Base-by-base conservation (phyloP, 2,329 filamentous ascomycete genomes). In the Ophiocordyceps camponoti-rufipedis region DNA sequence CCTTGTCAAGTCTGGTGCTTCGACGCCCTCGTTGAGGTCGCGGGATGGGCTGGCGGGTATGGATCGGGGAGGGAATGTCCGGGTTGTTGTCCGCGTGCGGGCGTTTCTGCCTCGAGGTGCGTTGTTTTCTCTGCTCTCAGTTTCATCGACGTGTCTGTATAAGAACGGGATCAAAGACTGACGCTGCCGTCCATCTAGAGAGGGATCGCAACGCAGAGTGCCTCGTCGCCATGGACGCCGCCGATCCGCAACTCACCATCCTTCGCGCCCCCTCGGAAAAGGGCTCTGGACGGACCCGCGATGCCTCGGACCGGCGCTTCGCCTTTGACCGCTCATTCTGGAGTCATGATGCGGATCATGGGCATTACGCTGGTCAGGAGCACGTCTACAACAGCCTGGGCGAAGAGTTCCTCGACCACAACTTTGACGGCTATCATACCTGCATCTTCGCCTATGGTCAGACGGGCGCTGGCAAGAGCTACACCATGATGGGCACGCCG, bases 371-470 rank as follows among this genome's bases (percentile, higher is more conserved):
- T 4, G 75, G 82, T 49, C 91, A 98, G 61, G 85, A 87, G 55
- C 85, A 95, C 56, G 82, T 98, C 46, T 96, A 98, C 70, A 85
- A 91, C 57, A 83, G 82, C 48, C 74, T 98, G 23, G 91, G 91
- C 46, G 87, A 95, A 61, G 91, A 96, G 58, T 96, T 98, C 54
- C 74, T 98, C 50, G 91, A 98, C 62, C 91, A 98, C 72, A 98
- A 98, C 66, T 98, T 98, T 56, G 88, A 95, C 59, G 91, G 91
- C 51, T 98, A 98, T 67, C 89, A 98, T 64, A 98, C 91, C 0
- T 98, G 91, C 62, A 98, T 98, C 54, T 96, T 98, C 59, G 91
- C 91, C 49, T 96, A 98, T 57, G 91, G 91, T 11, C 91, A 98
- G 68, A 98, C 91, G 0, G 91, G 91, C 23, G 94, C 88, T 1